Base-by-base conservation (phyloP, 306 rosid genomes). In the Cucumis hystrix region DNA sequence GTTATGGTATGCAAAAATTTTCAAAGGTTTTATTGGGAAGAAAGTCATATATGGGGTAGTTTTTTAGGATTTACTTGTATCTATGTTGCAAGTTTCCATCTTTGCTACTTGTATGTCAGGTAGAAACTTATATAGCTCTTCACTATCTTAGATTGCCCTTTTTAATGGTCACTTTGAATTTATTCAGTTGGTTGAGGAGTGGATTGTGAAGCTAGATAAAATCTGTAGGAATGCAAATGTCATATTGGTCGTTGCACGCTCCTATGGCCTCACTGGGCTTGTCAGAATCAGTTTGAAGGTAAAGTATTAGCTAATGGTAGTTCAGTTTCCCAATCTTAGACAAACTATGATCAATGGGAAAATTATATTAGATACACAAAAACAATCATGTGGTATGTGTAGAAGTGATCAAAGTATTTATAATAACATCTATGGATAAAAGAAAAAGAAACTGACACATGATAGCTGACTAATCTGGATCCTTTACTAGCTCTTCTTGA, bases 271-370 rank as follows among this genome's bases (percentile, higher is more conserved):
- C 74, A 85, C 96, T 58, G 98, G 98, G 74, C 86, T 95, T 79
- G 92, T 95, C 74, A 89, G 98, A 80, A 89, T 91, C 82, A 95
- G 99, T 89, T 65, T 91, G 75, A 89, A 92, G 99, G 99, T 92
- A 89, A 80, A 57, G 20, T 75, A 11, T 8, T 23, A n/a, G 28
- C 76, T 28, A 72, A 21, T 28, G 40, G 7, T 15, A 25, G 45
- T 51, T 51, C 25, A 72, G 30, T 72, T 72, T 5, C 16, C 37
- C 43, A 72, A 51, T 23, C 35, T 70, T 70, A 15, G 33, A 7
- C 40, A 23, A 43, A 11, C 35, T 69, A 20, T 23, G 57, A 23
- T 21, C 33, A 47, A 47, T 7, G 59, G 20, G 33, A 47, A 47
- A 47, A 41, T 40, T 70, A 47, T 13, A 70, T 25, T 6, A 70